Base-by-base conservation (phyloP, 768 basidiomycete genomes). In the Daedaleopsis sinensis region DNA sequence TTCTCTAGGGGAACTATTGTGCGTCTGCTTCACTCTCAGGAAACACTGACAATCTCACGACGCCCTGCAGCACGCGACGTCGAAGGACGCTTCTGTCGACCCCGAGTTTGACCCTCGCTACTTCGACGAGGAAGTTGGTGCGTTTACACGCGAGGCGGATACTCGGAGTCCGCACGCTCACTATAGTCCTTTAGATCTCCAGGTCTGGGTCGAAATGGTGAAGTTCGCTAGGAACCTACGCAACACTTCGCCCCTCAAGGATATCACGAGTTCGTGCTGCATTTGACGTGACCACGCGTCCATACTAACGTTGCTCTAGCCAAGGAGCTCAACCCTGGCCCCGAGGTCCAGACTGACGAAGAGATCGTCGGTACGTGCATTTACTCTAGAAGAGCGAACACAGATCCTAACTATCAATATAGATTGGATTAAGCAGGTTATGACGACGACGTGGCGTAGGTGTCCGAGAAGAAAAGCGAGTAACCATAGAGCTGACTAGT, bases 1-100 rank as follows among this genome's bases (percentile, higher is more conserved):
- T 76, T 82, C 62, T 82, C 80, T 11, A 71, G 82, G 13, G 84
- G 84, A 1, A 75, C 79, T 0, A 79, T 85, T 58, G 82, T 82
- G 52, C 42, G 79, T 72, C 10, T 24, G 1, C 24, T 36, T 37
- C 18, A 37, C 24, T 4, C 43, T 32, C 5, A 23, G 15, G 43
- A 3, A 52, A 35, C 42, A 12, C 42, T 10, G 35, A 16, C 5
- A 46, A 3, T 32, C 19, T 46, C 16, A 24, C 21, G 24, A 37
- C 5, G 9, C 42, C 35, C 10, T 54, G 69, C 72, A 74, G 71
- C 72, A 74, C 55, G 68, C 74, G 8, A 62, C 50, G 0, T 75
- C 74, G 15, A 55, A 56, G 10, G 72, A 78, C 49, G 72, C 74
- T 1, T n/a, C 52, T 9, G 62, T 54, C 5, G 66, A 70, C 15